phyloP scores from a whole-genome alignment of 1,284 basidiomycete species.

The Cryptococcus wingfieldii region DNA sequence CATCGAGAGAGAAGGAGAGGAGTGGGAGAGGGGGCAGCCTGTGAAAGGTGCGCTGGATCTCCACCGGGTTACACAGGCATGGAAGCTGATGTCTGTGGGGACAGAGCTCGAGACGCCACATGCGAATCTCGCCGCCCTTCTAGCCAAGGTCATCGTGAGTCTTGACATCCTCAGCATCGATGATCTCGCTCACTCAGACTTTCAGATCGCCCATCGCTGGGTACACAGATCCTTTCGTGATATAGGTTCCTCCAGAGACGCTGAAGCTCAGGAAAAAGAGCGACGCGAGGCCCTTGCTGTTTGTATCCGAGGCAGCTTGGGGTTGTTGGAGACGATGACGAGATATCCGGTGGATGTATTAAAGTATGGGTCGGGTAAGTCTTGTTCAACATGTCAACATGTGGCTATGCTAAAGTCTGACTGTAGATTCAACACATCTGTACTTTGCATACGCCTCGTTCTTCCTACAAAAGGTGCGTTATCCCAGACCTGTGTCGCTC shows the following conservation, averaged over 20 bases:
- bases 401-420: not conserved
- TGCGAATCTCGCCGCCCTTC: constrained; percentile 4
- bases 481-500: too few relatives aligned
- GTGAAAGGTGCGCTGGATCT: too few relatives aligned
- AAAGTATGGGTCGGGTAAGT: not conserved
- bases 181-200: too few relatives aligned
- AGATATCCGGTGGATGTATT: constrained; percentile 1
- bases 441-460: constrained; percentile 14
- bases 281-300: constrained; percentile 6
- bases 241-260: too few relatives aligned
- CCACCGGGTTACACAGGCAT: too few relatives aligned
- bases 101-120: constrained; percentile 5
- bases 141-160: constrained; percentile 10
- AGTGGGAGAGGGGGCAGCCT: too few relatives aligned
- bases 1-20: constrained; percentile 2
- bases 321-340: constrained; percentile 4
- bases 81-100: not conserved
- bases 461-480: constrained; percentile 9
- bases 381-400: too few relatives aligned
- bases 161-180: too few relatives aligned
- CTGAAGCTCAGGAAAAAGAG: constrained; percentile 1
- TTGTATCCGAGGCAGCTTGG: constrained; percentile 7
- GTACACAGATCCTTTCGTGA: too few relatives aligned
- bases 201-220: too few relatives aligned
- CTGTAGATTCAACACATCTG: constrained; percentile 9